These are phyloP conservation scores for Cladophialophora exuberans DNA, from an alignment of 2,329 filamentous ascomycete genomes.

Conservation along the genomic window DNA sequence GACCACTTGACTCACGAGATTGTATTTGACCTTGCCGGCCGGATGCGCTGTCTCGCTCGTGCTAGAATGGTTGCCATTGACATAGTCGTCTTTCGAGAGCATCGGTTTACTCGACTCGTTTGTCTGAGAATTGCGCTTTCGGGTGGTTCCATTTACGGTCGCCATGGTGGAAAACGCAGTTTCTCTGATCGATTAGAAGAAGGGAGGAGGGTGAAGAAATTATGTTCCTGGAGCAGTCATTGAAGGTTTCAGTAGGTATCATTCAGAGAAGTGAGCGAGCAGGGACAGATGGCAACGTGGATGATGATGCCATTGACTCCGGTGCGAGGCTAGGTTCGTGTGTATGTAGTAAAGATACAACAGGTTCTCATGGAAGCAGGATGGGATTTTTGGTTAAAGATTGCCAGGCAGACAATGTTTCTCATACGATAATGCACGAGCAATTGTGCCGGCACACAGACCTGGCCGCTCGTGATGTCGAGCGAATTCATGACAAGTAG, in stretches of 20 bases:
- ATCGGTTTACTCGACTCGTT: no score
- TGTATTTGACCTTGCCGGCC: conserved; percentile 46
- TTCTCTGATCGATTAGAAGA: no score
- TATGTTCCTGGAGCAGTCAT: conserved; percentile 1
- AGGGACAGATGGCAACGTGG: neutral
- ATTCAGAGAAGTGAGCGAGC: neutral
- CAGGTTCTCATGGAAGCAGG: neutral
- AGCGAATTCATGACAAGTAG: no score
- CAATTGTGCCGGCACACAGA: no score
- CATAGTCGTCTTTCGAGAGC: no score
- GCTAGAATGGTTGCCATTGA: conserved; percentile 20
- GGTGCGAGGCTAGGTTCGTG: neutral
- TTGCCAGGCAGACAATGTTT: no score
- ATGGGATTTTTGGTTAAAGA: no score
- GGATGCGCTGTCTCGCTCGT: conserved; percentile 23
- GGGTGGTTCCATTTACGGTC: conserved; percentile 34
- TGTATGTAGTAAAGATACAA: neutral
- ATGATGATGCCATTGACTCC: conserved; percentile 14
- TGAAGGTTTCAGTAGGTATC: neutral
- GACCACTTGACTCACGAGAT: conserved; percentile 47
- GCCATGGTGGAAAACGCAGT: conserved; percentile 39
- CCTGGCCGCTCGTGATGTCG: no score
- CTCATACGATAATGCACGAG: no score
- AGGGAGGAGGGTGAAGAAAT: neutral
- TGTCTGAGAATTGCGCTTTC: conserved; percentile 35